Evolutionary conservation across 352 stramenopile species (phyloP), one percentile per base, ranked within the genome.

Genomic region (Phytophthora idaei): DNA sequence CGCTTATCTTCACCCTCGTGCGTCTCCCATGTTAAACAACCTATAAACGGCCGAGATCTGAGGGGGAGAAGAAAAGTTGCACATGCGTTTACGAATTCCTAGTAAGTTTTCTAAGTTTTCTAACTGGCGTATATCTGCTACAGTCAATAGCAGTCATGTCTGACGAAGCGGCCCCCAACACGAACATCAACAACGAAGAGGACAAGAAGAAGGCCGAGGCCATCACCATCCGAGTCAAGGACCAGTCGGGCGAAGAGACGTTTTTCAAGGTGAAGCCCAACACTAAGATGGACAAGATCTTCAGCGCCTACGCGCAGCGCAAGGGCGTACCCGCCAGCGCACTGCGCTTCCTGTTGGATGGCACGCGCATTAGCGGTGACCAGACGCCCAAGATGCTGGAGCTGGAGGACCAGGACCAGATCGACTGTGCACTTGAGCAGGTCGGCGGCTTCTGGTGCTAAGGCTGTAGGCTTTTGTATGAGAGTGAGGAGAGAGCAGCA

Each of bases 251-350:
- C 39, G 91, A 98, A 63, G 96, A 99, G 79, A 99, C 95, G 5
- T 99, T 98, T 74, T 99, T 99, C 83, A 99, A 99, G 84, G 97
- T 99, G 47, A 99, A 99, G 81, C 98, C 93, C 58, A 98, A 96
- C 55, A 99, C 97, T 39, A 98, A 98, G 85, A 99, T 99, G 97
- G 85, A 94, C 57, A 99, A 99, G 76, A 97, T 99, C 49, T 99
- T 99, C 75, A 91, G 90, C 57, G 97, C 97, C 4, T 99, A 98
- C 71, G 97, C 97, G 10, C 80, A 95, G 67, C 90, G 96, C 57
- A 98, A 99, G 80, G 95, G 96, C 51, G 92, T 99, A 7, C 85
- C 95, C 1, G 71, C 81, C 3, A 74, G 52, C 25, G 94, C 93
- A 29, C 83, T 99, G 50, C 92, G 97, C 17, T 99, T 99, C 77